These are phyloP conservation scores for Starmerella floris DNA, from an alignment of 805 yeast genomes.

Conservation along the genomic window DNA sequence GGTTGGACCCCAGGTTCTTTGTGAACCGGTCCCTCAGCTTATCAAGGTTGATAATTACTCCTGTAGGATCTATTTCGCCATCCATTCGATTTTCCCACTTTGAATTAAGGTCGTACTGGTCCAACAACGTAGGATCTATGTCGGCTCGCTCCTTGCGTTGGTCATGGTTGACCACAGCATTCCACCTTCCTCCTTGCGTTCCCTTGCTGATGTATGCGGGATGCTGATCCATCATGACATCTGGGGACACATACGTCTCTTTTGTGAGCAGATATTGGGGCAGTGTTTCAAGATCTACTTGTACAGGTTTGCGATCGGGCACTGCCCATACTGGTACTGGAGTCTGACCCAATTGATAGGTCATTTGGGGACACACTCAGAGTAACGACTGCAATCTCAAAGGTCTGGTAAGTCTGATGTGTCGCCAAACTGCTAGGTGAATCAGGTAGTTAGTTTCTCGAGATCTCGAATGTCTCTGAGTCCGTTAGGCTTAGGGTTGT, in stretches of 20 bases:
- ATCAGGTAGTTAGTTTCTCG: too few species aligned
- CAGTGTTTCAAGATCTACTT: slow-evolving; percentile 8
- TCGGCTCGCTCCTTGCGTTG: not conserved
- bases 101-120: slow-evolving; percentile 13
- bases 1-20: slow-evolving; percentile 49
- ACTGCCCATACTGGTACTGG: slow-evolving; percentile 21
- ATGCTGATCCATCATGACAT: not conserved
- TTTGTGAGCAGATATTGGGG: slow-evolving; percentile 15
- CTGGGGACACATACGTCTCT: not conserved
- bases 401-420: too few species aligned
- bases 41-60: slow-evolving; percentile 1
- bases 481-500: too few species aligned
- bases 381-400: too few species aligned
- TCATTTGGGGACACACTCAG: slow-evolving; percentile 3
- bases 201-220: slow-evolving; percentile 2
- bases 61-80: not conserved
- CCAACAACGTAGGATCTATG: slow-evolving; percentile 13
- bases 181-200: slow-evolving; percentile 14
- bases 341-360: slow-evolving; percentile 15
- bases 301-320: slow-evolving; percentile 7
- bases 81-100: slow-evolving; percentile 21
- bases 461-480: too few species aligned
- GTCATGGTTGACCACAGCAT: slow-evolving; percentile 7
- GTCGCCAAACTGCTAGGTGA: too few species aligned
- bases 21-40: slow-evolving; percentile 2